Percentiles rank a stretch among this genome's conserved stretches.
Evolutionary conservation across 2,329 filamentous ascomycete species (phyloP).

Genomic region (Phaeosphaeria sp.): DNA sequence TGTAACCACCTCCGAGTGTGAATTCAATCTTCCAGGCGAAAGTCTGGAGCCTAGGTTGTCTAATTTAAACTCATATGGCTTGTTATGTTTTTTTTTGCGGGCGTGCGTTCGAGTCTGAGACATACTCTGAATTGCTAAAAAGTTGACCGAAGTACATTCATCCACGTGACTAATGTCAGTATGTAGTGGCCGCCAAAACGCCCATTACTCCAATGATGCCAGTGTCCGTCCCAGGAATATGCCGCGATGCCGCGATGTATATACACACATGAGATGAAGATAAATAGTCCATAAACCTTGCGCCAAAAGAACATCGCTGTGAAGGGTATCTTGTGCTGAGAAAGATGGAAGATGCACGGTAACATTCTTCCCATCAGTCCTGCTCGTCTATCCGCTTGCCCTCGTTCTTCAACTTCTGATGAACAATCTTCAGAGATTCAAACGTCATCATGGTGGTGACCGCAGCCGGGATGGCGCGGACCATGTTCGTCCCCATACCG

Average conservation of each 20-base stretch:
- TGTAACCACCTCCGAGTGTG: too few species aligned
- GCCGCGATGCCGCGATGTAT: slow-evolving; percentile 27
- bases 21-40: too few species aligned
- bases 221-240: slow-evolving; percentile 9
- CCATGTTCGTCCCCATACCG: slow-evolving; percentile 96
- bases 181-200: slow-evolving; percentile 13
- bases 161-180: neutral
- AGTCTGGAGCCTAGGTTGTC: too few species aligned
- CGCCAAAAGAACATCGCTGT: slow-evolving; percentile 24
- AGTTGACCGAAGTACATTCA: neutral
- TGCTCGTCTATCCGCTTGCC: slow-evolving; percentile 45
- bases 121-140: too few species aligned
- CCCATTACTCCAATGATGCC: slow-evolving; percentile 28
- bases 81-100: too few species aligned
- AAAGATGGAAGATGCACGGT: neutral
- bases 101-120: too few species aligned
- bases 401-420: slow-evolving; percentile 60
- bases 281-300: slow-evolving; percentile 24
- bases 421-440: slow-evolving; percentile 72
- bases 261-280: slow-evolving; percentile 24
- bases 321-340: slow-evolving; percentile 14
- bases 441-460: slow-evolving; percentile 98
- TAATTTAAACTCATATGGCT: too few species aligned
- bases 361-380: slow-evolving; percentile 7
- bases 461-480: slow-evolving; percentile 91